These are phyloP conservation scores for Candida dubliniensis DNA, from an alignment of 1,139 yeast species.

Conservation along the genomic window DNA sequence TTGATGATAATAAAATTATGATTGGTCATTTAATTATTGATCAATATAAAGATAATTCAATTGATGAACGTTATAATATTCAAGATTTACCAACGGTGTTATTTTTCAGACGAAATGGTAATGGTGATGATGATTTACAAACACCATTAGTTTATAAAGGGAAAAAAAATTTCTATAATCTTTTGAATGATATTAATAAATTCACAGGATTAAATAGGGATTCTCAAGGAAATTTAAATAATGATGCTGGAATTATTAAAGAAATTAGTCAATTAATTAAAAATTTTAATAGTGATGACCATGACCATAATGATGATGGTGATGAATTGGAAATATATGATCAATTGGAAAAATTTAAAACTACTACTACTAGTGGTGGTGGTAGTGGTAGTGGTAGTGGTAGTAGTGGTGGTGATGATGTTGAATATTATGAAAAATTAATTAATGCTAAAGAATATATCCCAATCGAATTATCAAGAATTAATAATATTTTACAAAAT, in stretches of 20 bases:
- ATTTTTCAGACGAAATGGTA: conserved; percentile 47
- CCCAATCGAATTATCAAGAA: conserved; percentile 48
- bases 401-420: conserved; percentile 10
- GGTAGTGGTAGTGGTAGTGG: conserved; percentile 17
- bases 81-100: conserved; percentile 55
- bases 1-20: conserved; percentile 25
- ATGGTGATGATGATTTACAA: conserved; percentile 41
- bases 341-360: too few relatives aligned
- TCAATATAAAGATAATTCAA: conserved; percentile 29
- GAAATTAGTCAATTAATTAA: conserved; percentile 22
- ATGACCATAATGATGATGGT: conserved; percentile 13
- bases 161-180: conserved; percentile 31
- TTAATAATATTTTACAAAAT: conserved; percentile 44
- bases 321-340: conserved; percentile 15
- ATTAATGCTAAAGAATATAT: conserved; percentile 42
- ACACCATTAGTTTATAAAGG: conserved; percentile 43
- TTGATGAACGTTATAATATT: conserved; percentile 44
- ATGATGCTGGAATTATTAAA: conserved; percentile 55
- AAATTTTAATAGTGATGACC: conserved; percentile 1
- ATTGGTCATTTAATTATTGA: conserved; percentile 31
- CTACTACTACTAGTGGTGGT: background rate
- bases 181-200: conserved; percentile 53
- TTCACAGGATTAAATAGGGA: conserved; percentile 54
- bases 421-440: conserved; percentile 49
- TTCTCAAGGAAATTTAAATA: conserved; percentile 47